Evolutionary conservation across 2,329 filamentous ascomycete genomes (phyloP), one percentile per base, ranked within the genome.

Genomic region (Epichloe hybrida): DNA sequence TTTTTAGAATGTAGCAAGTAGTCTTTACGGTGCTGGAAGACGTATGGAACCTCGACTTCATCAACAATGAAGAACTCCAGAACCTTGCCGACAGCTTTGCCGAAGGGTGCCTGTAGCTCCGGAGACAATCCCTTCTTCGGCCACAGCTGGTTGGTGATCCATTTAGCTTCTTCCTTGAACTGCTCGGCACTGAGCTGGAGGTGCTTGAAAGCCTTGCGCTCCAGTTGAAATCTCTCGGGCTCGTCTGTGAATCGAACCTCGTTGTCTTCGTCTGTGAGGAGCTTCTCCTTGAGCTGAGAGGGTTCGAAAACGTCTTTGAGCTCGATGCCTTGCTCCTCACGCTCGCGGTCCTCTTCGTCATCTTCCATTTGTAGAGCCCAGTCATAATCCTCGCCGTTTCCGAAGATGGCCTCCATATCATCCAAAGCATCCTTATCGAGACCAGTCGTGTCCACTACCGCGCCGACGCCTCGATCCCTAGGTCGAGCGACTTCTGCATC

Each of bases 301-400:
- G 93, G 93, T 68, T 98, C 93, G 61, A 98, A 98, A 48, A 98
- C 91, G 64, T 98, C 91, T 70, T 97, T 96, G 55, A 98, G 79
- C 67, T 96, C 88, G 41, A 97, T 80, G 43, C 84, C 83, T 60
- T 90, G 86, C 57, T 94, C 87, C 54, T 88, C 86, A 53, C 83
- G 79, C 57, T 86, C 76, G 52, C 85, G 81, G 46, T 87, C 83
- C 57, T 94, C 87, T 57, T 90, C 85, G 47, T 89, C 84, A 44
- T 93, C 86, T 66, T 97, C 90, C 61, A 91, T 75, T 49, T 91
- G 86, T 46, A 98, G 72, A 8, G 91, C 93, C 83, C 94, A 98
- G 59, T 90, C 84, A 63, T 97, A 98, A 62, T 98, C 93, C 56
- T 88, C 88, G 51, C 93, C 91, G 62, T 95, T 88, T 54, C 93